These are phyloP conservation scores for Mycena rosella DNA, from an alignment of 768 basidiomycete species.

Conservation along the genomic window DNA sequence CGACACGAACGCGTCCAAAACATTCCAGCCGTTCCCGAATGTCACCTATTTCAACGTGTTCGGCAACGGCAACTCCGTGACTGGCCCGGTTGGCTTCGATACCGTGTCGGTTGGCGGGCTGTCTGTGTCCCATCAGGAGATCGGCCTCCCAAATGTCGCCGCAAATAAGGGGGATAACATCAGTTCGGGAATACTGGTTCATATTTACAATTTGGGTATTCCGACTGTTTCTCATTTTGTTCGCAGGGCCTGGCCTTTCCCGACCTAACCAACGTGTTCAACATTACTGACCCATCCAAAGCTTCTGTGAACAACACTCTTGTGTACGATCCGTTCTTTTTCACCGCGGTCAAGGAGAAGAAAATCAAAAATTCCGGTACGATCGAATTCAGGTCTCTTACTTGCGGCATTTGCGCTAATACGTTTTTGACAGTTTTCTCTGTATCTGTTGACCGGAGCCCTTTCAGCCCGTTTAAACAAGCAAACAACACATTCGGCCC, in stretches of 20 bases:
- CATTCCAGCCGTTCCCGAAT: background rate
- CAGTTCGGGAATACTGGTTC: background rate
- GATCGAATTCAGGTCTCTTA: background rate
- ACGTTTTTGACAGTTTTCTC: background rate
- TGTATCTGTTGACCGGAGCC: background rate
- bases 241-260: background rate
- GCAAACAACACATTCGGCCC: background rate
- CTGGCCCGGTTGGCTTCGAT: background rate
- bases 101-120: background rate
- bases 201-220: background rate
- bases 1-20: constrained; percentile 30
- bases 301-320: background rate
- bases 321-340: background rate
- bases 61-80: background rate
- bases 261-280: background rate
- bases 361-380: background rate
- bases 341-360: background rate
- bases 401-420: too few species aligned
- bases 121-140: background rate
- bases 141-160: background rate
- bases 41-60: background rate
- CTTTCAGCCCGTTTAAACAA: background rate
- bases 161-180: background rate
- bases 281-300: background rate
- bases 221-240: background rate